phyloP scores from a whole-genome alignment of 2,329 filamentous ascomycete species.

The Apiospora arundinis region DNA sequence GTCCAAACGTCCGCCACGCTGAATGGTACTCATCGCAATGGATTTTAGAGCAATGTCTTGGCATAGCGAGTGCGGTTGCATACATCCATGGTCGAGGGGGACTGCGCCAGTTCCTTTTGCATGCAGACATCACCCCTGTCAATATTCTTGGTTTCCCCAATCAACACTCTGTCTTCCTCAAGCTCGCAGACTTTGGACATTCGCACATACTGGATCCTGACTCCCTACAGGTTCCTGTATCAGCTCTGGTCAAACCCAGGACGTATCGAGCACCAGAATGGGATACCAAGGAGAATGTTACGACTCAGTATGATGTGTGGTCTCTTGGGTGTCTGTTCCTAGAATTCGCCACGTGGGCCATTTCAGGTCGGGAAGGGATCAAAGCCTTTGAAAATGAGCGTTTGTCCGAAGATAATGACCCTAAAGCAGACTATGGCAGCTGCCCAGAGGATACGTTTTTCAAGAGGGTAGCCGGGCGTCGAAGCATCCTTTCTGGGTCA shows the following conservation, averaged over 20 bases:
- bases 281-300: constrained; percentile 2
- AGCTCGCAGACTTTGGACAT: background rate
- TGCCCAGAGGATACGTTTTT: background rate
- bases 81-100: background rate
- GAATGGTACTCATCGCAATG: background rate
- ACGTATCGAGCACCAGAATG: constrained; percentile 20
- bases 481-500: background rate
- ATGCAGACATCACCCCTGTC: background rate
- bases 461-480: background rate
- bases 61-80: background rate
- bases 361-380: constrained; percentile 29
- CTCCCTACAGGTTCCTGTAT: no score
- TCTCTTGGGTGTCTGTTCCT: constrained; percentile 27
- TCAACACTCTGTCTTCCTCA: background rate
- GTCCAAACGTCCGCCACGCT: background rate
- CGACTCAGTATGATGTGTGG: constrained; percentile 28
- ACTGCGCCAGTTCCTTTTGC: background rate
- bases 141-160: background rate
- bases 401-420: background rate
- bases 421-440: background rate
- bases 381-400: no score
- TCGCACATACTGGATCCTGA: background rate
- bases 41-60: background rate
- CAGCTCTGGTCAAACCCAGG: no score
- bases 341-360: constrained; percentile 30